Evolutionary conservation across 805 yeast species (phyloP), one percentile per base, ranked within the genome.

Genomic region (Kodamaea nitidulidarum): DNA sequence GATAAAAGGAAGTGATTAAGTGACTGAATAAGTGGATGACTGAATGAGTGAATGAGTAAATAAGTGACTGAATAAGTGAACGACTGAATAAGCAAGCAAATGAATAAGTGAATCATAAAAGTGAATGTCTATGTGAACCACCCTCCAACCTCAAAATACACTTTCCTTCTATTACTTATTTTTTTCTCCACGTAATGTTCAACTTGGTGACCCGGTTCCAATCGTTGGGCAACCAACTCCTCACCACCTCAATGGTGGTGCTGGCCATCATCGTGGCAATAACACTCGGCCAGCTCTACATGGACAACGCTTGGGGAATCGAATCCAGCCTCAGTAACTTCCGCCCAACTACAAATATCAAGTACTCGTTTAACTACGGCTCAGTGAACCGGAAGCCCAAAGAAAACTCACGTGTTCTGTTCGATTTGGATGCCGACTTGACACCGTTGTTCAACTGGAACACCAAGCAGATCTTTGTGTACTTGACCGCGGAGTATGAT

Each of bases 401-500:
- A 63, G 95, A 90, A 55, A 87, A 87, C 56, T 71, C 84, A 41
- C 76, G 73, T 50, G 59, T 88, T 28, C 63, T 65, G 9, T 88
- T 93, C 53, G 95, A 87, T 56, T 64, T 93, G 34, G 78, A 77
- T 4, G 69, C 71, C 2, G 96, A 91, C 60, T 69, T 91, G 45
- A 57, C 85, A 1, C 81, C 87, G 2, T 70, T 93, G 38, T 90
- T 90, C 74, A 88, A 84, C 61, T 91, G 97, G 96, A 93, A 91
- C 63, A 93, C 98, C 9, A 91, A 91, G 57, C 98, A 91, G 61
- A 80, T 91, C n/a, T 91, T 93, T 54, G 85, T 83, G 4, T 93
- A 91, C 54, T 69, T 93, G 46, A 85, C 95, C 2, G 95, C 95
- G 1, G 91, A 87, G 54, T 90, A 90, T 52, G 67, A 70, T 12